Percentiles rank a stretch among this genome's conserved stretches.
phyloP scores from a whole-genome alignment of 2,329 filamentous ascomycete genomes.

The Calcarisporium arbuscula region DNA sequence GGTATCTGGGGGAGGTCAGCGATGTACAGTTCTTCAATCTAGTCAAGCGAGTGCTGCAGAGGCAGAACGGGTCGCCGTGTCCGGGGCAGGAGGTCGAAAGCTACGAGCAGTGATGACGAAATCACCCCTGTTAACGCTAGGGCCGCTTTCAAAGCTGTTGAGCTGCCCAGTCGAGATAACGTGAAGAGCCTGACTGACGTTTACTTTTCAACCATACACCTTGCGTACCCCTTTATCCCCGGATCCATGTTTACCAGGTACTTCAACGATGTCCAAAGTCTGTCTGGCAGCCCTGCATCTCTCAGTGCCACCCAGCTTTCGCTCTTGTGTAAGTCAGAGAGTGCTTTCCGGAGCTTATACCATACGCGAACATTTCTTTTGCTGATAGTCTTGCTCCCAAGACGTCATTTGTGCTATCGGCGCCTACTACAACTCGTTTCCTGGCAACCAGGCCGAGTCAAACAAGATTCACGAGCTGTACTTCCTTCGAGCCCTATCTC shows the following conservation, averaged over 20 bases:
- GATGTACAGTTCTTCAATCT: conserved; percentile 30
- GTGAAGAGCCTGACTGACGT: conserved; percentile 8
- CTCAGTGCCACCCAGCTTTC: no score
- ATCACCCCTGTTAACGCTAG: background rate
- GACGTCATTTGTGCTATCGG: no score
- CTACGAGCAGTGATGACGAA: conserved; percentile 16
- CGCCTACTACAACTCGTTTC: conserved; percentile 4
- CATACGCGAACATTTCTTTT: no score
- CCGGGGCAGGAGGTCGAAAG: conserved; percentile 14
- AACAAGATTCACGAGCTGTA: conserved; percentile 1
- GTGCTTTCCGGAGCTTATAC: no score
- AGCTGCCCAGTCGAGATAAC: conserved; percentile 4
- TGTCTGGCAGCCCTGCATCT: no score
- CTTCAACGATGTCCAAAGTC: no score
- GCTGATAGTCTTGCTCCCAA: no score
- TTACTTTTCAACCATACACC: conserved; percentile 27
- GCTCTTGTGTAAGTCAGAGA: no score
- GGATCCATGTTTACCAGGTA: conserved; percentile 13
- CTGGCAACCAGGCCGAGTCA: background rate
- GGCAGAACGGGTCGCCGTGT: background rate
- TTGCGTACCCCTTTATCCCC: conserved; percentile 27
- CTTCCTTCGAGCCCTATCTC: background rate
- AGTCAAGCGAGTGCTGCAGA: conserved; percentile 19
- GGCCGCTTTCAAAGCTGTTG: conserved; percentile 1
- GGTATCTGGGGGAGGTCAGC: conserved; percentile 26